These are phyloP conservation scores for Argentina anserina DNA, from an alignment of 306 rosid species.

Conservation along the genomic window DNA sequence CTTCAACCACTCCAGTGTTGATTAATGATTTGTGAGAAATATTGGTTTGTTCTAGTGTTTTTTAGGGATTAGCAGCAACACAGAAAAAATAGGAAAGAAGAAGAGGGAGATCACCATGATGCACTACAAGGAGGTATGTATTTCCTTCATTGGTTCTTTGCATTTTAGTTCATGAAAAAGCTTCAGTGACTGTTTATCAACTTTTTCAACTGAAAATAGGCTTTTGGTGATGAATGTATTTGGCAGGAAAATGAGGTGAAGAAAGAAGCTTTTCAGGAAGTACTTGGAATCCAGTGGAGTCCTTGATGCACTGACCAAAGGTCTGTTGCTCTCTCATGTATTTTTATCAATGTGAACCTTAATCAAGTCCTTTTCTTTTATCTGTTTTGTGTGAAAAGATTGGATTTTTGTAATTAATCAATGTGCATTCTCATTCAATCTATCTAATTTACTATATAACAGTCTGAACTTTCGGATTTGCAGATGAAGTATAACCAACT, in stretches of 20 bases:
- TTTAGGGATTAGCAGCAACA: neutral
- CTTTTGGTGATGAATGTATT: neutral
- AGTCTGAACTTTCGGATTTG: conserved; percentile 71
- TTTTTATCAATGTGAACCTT: neutral
- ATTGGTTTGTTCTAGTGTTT: too few relatives aligned
- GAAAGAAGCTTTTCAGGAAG: conserved; percentile 87
- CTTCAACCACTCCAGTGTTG: too few relatives aligned
- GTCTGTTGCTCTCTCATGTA: conserved; percentile 29
- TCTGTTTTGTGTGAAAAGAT: neutral
- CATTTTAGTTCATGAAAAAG: neutral
- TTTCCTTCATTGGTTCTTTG: neutral
- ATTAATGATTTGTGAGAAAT: too few relatives aligned
- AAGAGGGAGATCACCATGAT: conserved; percentile 46
- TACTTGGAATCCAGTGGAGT: conserved; percentile 89
- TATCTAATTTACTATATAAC: conserved; percentile 20
- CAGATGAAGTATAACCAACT: conserved; percentile 62
- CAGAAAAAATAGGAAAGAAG: neutral
- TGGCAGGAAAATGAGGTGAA: conserved; percentile 84
- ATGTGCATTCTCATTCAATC: neutral
- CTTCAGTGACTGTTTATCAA: neutral
- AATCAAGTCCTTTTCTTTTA: neutral
- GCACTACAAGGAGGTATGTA: conserved; percentile 63
- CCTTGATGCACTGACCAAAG: conserved; percentile 95
- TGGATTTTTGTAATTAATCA: neutral
- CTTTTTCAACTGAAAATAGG: neutral